Conservation (phyloP, 306 rosid species). For the Prunus fruticosa region DNA sequence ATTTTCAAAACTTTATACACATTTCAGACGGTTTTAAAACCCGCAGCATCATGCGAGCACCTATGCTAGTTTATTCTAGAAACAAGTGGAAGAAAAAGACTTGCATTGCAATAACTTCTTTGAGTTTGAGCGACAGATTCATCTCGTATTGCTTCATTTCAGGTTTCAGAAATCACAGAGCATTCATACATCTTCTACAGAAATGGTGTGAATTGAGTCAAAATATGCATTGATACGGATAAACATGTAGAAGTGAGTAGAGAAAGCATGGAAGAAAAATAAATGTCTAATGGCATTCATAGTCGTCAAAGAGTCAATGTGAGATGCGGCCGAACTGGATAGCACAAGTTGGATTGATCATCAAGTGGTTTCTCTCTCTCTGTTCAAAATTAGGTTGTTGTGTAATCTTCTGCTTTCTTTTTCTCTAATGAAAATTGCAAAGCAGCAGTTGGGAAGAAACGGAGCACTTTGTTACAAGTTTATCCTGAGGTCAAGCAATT, state of each 20-base stretch:
- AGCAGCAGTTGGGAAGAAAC: background rate
- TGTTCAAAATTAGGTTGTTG: background rate
- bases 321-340: too few relatives aligned
- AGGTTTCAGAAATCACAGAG: background rate
- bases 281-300: too few relatives aligned
- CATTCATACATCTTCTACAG: background rate
- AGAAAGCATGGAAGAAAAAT: background rate
- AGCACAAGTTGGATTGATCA: too few relatives aligned
- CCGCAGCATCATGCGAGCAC: too few relatives aligned
- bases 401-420: background rate
- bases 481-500: background rate
- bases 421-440: background rate
- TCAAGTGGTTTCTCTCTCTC: background rate
- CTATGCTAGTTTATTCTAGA: too few relatives aligned
- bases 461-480: background rate
- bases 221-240: background rate
- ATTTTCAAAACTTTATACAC: too few relatives aligned
- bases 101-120: background rate
- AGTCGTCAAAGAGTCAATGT: too few relatives aligned
- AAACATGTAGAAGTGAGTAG: background rate
- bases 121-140: background rate
- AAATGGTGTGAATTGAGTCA: background rate
- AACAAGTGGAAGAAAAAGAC: too few relatives aligned
- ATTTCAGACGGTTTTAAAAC: too few relatives aligned
- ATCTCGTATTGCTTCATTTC: background rate